A percentile compares a stretch with the other conserved stretches of the same genome.
These are phyloP conservation scores for Endocladia muricata DNA, from an alignment of 31 red algal species.

Conservation along the genomic window DNA sequence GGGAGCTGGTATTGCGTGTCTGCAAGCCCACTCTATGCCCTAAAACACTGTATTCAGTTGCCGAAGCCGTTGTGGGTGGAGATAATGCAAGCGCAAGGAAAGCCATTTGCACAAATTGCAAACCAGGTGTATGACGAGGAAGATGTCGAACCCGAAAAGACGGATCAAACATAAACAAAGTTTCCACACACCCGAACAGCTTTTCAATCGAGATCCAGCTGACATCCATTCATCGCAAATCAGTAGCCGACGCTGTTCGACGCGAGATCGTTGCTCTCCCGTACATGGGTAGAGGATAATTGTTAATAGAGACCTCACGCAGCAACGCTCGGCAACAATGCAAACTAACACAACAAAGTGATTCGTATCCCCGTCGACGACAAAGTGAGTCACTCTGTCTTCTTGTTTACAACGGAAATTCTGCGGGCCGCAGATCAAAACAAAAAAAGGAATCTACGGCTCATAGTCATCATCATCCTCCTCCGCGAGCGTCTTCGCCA, in stretches of 20 bases:
- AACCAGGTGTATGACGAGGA: slow-evolving; percentile 27
- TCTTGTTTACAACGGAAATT: too few relatives aligned
- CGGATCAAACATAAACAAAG: too few relatives aligned
- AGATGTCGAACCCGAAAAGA: slow-evolving; percentile 8
- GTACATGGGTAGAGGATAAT: too few relatives aligned
- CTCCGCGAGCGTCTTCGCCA: slow-evolving; percentile 82
- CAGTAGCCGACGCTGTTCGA: too few relatives aligned
- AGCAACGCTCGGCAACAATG: too few relatives aligned
- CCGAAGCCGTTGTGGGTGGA: slow-evolving; percentile 59
- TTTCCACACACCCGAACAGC: background rate
- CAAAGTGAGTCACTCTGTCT: too few relatives aligned
- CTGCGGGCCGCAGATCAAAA: too few relatives aligned
- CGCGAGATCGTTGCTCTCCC: too few relatives aligned
- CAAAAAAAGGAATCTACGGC: slow-evolving; percentile 17
- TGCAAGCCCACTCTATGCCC: slow-evolving; percentile 41
- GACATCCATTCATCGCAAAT: too few relatives aligned
- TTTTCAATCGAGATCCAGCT: background rate
- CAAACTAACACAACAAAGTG: too few relatives aligned
- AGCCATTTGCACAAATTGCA: slow-evolving; percentile 40
- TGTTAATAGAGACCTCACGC: too few relatives aligned
- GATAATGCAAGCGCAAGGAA: slow-evolving; percentile 47
- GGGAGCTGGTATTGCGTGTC: slow-evolving; percentile 50
- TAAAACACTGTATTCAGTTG: slow-evolving; percentile 52
- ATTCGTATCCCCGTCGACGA: too few relatives aligned
- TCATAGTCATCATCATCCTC: slow-evolving; percentile 87